Conservation (phyloP, 768 basidiomycete genomes). For the Suillus decipiens region DNA sequence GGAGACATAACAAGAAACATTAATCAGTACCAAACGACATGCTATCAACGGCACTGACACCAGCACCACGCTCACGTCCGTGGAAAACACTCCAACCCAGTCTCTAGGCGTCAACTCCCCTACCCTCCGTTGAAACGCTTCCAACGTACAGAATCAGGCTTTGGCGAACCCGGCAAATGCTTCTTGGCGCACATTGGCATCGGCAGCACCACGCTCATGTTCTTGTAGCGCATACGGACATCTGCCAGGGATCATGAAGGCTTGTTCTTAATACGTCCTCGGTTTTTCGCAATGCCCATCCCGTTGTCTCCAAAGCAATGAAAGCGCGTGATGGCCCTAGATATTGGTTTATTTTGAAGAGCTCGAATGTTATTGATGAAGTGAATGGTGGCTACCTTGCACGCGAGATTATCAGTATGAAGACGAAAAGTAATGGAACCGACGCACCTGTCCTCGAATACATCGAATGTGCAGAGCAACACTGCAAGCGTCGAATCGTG, state of each 20-base stretch:
- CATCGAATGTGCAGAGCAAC: constrained; percentile 63
- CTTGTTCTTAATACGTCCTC: constrained; percentile 29
- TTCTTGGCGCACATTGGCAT: constrained; percentile 62
- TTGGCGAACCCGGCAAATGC: constrained; percentile 68
- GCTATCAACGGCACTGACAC: background rate
- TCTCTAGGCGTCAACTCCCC: constrained; percentile 64
- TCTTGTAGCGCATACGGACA: constrained; percentile 79
- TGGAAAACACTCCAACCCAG: constrained; percentile 58
- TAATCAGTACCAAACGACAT: background rate
- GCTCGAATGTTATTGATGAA: too few species aligned
- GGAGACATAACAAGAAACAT: too few species aligned
- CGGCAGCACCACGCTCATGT: constrained; percentile 61
- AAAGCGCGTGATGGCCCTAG: too few species aligned
- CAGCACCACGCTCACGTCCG: constrained; percentile 10
- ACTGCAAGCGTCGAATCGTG: constrained; percentile 71
- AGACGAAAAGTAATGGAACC: background rate
- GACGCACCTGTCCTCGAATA: constrained; percentile 66
- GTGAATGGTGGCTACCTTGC: too few species aligned
- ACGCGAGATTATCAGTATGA: background rate
- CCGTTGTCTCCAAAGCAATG: too few species aligned
- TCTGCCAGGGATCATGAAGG: constrained; percentile 31
- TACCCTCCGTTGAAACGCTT: constrained; percentile 62
- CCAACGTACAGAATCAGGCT: constrained; percentile 73
- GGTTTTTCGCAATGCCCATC: too few species aligned
- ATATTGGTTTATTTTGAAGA: too few species aligned